phyloP scores from a whole-genome alignment of 2,329 filamentous ascomycete species.

The Fusarium multiceps region DNA sequence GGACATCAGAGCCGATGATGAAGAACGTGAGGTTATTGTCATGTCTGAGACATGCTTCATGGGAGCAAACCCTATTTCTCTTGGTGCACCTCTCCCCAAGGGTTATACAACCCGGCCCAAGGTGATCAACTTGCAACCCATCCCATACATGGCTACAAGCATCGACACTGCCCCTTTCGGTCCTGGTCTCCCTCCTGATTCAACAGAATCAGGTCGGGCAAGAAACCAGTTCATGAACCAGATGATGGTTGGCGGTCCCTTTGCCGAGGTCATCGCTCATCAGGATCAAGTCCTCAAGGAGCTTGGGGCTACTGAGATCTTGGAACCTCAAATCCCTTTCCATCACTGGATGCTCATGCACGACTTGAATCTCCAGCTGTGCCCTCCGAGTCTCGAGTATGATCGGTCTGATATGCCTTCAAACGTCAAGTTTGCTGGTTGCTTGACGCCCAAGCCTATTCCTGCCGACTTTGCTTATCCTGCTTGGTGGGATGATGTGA shows the following conservation, averaged over 20 bases:
- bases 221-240: conserved; percentile 48
- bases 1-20: conserved; percentile 48
- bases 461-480: conserved; percentile 51
- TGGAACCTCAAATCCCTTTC: conserved; percentile 35
- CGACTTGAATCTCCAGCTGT: conserved; percentile 53
- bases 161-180: conserved; percentile 55
- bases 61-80: conserved; percentile 52
- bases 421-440: conserved; percentile 58
- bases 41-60: conserved; percentile 56
- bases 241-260: conserved; percentile 41
- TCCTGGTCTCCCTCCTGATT: conserved; percentile 53
- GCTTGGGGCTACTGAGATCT: conserved; percentile 45
- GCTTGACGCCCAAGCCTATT: conserved; percentile 50
- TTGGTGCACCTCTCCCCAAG: conserved; percentile 53
- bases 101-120: conserved; percentile 52
- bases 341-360: conserved; percentile 46
- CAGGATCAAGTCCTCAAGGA: conserved; percentile 43
- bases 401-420: conserved; percentile 51
- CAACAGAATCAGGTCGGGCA: conserved; percentile 50
- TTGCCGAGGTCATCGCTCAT: conserved; percentile 37
- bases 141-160: conserved; percentile 53
- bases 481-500: conserved; percentile 59
- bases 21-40: conserved; percentile 54
- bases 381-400: conserved; percentile 55
- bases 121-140: conserved; percentile 54